A percentile compares a stretch with the other conserved stretches of the same genome.
phyloP scores from a whole-genome alignment of 371 early-diverging fungal genomes.

The Haplosporangium sp. region DNA sequence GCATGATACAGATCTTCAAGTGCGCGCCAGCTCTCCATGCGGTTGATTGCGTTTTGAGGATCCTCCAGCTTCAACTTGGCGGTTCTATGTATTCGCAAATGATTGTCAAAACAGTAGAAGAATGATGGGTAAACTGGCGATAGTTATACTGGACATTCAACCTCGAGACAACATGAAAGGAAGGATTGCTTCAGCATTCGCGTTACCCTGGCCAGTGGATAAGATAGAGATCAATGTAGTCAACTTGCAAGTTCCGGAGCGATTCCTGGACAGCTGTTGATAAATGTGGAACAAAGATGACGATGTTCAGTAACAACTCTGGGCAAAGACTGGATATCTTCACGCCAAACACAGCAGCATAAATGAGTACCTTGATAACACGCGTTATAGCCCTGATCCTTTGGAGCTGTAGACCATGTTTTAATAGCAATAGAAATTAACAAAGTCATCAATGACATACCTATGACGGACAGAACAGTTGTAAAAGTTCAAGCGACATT shows the following conservation, averaged over 20 bases:
- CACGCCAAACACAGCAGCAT: background rate
- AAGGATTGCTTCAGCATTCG: background rate
- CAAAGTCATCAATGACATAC: background rate
- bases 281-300: background rate
- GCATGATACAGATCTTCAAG: slow-evolving; percentile 72
- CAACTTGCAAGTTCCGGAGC: slow-evolving; percentile 68
- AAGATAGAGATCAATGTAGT: slow-evolving; percentile 86
- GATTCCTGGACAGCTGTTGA: slow-evolving; percentile 65
- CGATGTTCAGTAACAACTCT: no score
- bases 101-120: slow-evolving; percentile 5
- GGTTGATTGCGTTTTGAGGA: slow-evolving; percentile 58
- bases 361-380: slow-evolving; percentile 65
- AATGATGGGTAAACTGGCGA: background rate
- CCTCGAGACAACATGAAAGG: no score
- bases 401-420: slow-evolving; percentile 66
- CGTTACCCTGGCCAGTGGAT: slow-evolving; percentile 91
- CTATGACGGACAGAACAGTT: no score
- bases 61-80: slow-evolving; percentile 59
- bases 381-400: slow-evolving; percentile 81
- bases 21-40: slow-evolving; percentile 75
- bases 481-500: background rate
- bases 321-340: no score
- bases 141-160: no score
- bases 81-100: slow-evolving; percentile 28
- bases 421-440: no score